Percentiles rank a stretch among this genome's conserved stretches.
These are phyloP conservation scores for Botrytis hyacinthi DNA, from an alignment of 2,329 filamentous ascomycete species.

Conservation along the genomic window DNA sequence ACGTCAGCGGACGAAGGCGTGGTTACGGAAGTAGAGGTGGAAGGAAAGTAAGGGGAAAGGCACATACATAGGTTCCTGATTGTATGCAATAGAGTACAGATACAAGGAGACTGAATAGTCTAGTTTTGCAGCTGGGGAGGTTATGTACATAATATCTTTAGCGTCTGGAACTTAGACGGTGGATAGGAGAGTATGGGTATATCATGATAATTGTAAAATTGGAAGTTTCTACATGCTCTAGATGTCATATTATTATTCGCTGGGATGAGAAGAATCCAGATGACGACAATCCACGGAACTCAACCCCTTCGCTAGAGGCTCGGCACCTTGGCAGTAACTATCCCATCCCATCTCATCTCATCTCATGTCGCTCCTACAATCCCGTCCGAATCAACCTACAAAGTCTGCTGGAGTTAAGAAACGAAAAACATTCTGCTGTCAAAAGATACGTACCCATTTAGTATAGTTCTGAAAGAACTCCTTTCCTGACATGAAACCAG, in stretches of 20 bases:
- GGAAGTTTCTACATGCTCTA: background rate
- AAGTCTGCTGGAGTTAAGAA: background rate
- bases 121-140: background rate
- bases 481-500: background rate
- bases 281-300: background rate
- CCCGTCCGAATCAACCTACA: accelerated
- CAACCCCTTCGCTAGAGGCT: background rate
- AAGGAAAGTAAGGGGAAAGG: background rate
- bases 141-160: background rate
- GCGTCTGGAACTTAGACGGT: background rate
- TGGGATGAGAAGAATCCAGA: background rate
- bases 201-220: background rate
- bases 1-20: slow-evolving; percentile 36
- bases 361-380: background rate
- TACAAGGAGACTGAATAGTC: background rate
- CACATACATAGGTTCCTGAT: background rate
- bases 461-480: background rate
- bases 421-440: background rate
- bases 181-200: background rate
- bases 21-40: slow-evolving; percentile 5
- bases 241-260: background rate
- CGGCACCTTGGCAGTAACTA: background rate
- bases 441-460: background rate
- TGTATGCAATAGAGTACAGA: background rate
- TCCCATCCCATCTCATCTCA: background rate